A percentile compares a stretch with the other conserved stretches of the same genome.
phyloP scores from a whole-genome alignment of 306 rosid genomes.

The Acmispon strigosus region DNA sequence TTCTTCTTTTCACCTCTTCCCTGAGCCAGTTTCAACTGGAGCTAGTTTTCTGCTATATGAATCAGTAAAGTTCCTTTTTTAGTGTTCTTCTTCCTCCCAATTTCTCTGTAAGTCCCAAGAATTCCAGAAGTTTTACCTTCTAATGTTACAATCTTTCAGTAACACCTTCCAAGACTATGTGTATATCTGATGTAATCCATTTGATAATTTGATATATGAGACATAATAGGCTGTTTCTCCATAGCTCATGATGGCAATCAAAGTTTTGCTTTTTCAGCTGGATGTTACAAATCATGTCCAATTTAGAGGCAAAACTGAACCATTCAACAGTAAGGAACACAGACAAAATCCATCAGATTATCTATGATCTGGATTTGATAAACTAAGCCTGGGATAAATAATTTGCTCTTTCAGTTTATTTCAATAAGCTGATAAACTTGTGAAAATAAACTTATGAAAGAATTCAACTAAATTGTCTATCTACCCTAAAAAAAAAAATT shows the following conservation, averaged over 20 bases:
- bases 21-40: neutral
- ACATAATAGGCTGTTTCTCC: neutral
- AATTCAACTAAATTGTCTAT: too few species aligned
- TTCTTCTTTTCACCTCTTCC: neutral
- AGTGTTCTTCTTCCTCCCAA: neutral
- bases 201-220: conserved; percentile 7
- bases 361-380: conserved; percentile 10
- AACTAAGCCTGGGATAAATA: neutral
- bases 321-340: neutral
- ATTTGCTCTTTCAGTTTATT: too few species aligned
- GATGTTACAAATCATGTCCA: neutral
- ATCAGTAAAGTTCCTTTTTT: conserved; percentile 7
- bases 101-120: neutral
- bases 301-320: neutral
- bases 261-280: neutral
- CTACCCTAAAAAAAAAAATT: too few species aligned
- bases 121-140: neutral
- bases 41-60: neutral
- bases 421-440: too few species aligned
- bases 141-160: neutral
- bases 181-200: neutral
- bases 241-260: neutral
- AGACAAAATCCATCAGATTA: neutral
- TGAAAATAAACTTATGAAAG: too few species aligned
- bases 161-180: neutral